These are phyloP conservation scores for Pleoardoris graminearum DNA, from an alignment of 2,329 filamentous ascomycete species.

Conservation along the genomic window DNA sequence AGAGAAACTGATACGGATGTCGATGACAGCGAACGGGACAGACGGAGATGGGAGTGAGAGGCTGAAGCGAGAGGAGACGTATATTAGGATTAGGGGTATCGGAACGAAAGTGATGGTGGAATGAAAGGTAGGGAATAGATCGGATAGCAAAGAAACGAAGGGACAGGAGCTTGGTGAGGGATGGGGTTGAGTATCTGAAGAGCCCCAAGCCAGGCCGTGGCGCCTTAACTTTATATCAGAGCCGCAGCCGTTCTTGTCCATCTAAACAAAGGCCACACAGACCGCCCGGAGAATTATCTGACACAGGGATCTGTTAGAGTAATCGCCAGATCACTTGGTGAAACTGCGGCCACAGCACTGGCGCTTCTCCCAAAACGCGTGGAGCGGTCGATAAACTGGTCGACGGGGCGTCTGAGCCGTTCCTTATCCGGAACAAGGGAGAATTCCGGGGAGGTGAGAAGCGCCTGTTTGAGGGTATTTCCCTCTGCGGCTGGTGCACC, in stretches of 20 bases:
- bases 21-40: slow-evolving; percentile 13
- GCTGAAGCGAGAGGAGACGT: slow-evolving; percentile 30
- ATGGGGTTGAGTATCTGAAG: slow-evolving; percentile 31
- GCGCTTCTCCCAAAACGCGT: slow-evolving; percentile 37
- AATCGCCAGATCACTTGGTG: slow-evolving; percentile 42
- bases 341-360: slow-evolving; percentile 26
- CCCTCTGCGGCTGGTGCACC: slow-evolving; percentile 34
- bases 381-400: slow-evolving; percentile 34
- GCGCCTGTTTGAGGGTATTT: slow-evolving; percentile 43
- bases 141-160: slow-evolving; percentile 40
- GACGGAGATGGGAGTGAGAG: slow-evolving; percentile 19
- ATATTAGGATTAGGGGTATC: slow-evolving; percentile 38
- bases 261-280: slow-evolving; percentile 31
- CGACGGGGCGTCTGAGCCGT: slow-evolving; percentile 29
- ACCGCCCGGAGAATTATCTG: slow-evolving; percentile 43
- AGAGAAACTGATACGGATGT: slow-evolving; percentile 18
- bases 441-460: slow-evolving; percentile 28
- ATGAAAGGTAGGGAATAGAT: slow-evolving; percentile 38
- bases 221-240: slow-evolving; percentile 39
- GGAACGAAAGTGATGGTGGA: slow-evolving; percentile 38
- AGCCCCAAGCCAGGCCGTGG: slow-evolving; percentile 2
- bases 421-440: slow-evolving; percentile 30
- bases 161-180: slow-evolving; percentile 31
- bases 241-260: slow-evolving; percentile 30
- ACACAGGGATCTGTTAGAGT: slow-evolving; percentile 46